Percentiles rank a stretch among this genome's conserved stretches.
phyloP scores from a whole-genome alignment of 2,329 filamentous ascomycete genomes.

The Cordyceps sp. region DNA sequence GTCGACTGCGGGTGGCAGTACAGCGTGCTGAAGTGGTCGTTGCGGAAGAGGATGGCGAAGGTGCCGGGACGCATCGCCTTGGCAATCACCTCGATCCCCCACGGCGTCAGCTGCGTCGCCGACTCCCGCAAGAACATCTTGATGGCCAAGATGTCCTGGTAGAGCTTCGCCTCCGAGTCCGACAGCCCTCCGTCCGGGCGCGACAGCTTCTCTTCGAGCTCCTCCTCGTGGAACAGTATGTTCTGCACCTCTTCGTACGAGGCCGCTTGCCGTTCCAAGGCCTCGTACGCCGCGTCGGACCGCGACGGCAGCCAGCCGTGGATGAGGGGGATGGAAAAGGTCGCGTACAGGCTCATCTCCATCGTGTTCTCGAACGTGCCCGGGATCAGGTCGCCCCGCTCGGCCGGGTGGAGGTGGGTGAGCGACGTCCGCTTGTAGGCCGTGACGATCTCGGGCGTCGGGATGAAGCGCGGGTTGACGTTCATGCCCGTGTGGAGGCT shows the following conservation, averaged over 20 bases:
- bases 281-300: constrained; percentile 47
- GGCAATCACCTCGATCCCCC: constrained; percentile 61
- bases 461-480: constrained; percentile 79
- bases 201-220: constrained; percentile 62
- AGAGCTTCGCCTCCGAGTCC: constrained; percentile 57
- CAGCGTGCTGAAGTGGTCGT: constrained; percentile 90
- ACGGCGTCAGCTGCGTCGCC: constrained; percentile 73
- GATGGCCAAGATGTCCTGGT: constrained; percentile 72
- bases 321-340: constrained; percentile 74
- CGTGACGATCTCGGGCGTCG: constrained; percentile 29
- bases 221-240: constrained; percentile 74
- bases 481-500: constrained; percentile 95
- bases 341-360: constrained; percentile 83
- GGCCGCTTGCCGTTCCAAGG: constrained; percentile 57
- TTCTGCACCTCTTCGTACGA: constrained; percentile 90
- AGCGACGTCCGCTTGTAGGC: constrained; percentile 35
- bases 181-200: constrained; percentile 33
- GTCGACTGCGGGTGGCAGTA: constrained; percentile 72
- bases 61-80: constrained; percentile 57
- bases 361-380: constrained; percentile 75
- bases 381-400: constrained; percentile 30
- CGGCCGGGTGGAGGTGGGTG: constrained; percentile 31
- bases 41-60: constrained; percentile 84
- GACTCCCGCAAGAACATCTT: constrained; percentile 66
- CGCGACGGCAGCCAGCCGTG: constrained; percentile 80